Evolutionary conservation across 257 asterid species (phyloP).

Genomic region (Fraxinus cuspidata): DNA sequence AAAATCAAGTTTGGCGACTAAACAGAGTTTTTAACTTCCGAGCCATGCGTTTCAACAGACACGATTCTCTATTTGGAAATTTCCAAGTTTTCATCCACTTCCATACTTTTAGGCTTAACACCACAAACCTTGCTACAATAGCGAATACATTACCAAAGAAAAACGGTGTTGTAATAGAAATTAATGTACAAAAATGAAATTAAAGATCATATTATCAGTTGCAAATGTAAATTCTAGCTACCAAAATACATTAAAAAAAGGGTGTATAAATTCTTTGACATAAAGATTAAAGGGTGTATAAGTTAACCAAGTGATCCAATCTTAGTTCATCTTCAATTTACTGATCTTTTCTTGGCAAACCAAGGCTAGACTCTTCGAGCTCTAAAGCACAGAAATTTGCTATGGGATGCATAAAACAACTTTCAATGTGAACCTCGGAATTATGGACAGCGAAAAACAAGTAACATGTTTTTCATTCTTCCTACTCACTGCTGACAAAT

Average conservation of each 20-base stretch:
- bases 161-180: background rate
- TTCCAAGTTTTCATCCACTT: background rate
- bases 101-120: background rate
- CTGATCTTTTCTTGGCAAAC: slow-evolving; percentile 9
- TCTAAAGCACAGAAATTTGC: background rate
- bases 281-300: background rate
- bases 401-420: background rate
- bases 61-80: background rate
- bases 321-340: slow-evolving; percentile 22
- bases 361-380: background rate
- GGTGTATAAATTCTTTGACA: no score
- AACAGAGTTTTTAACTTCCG: no score
- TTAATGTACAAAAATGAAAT: slow-evolving; percentile 1
- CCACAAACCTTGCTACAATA: background rate
- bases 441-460: slow-evolving; percentile 13
- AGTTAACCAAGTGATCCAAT: slow-evolving; percentile 11
- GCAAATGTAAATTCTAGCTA: background rate
- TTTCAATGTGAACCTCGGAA: background rate
- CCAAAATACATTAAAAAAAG: background rate
- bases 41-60: background rate
- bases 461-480: slow-evolving; percentile 10
- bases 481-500: slow-evolving; percentile 27
- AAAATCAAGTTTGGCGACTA: no score
- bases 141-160: background rate
- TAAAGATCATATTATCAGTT: background rate